Base-by-base conservation (phyloP, 345 rosid species). In the Citrus mangshanensis region DNA sequence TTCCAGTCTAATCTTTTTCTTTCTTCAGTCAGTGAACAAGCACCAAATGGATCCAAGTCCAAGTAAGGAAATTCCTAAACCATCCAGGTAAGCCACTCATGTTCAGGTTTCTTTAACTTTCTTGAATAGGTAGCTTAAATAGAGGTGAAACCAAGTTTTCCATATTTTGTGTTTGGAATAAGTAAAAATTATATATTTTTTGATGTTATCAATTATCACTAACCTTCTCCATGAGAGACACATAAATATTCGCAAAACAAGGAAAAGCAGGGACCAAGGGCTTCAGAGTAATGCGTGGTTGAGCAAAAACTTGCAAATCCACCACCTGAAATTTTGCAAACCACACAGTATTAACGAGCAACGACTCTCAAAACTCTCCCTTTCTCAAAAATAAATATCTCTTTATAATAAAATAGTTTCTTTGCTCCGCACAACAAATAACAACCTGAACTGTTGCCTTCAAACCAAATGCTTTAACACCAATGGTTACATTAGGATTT, bases 161-260 rank as follows among this genome's bases (percentile, higher is more conserved):
- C 70, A 60, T 5, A 40, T 38, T 38, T 2, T 42, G 10, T 9
- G 9, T 74, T 40, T 16, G 8, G 19, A 37, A 63, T 0, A 69
- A 32, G 68, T 8, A 40, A 68, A 68, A 62, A 27, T 9, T 40
- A 32, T 58, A 22, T 24, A 49, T 65, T 54, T 38, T 25, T 34
- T 9, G 24, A 58, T 27, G 49, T 68, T 65, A 61, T 13, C 38
- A 30, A 66, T 65, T 24, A 73, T 72, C 73, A 74, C 89, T 21
- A 74, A 95, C 99, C 98, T 93, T 96, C 59, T 94, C 95, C 98
- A 94, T 94, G 69, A 96, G 96, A 72, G 99, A 96, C 30, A 96
- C 97, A 19, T 40, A 86, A 65, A 96, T 91, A 55, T 79, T 94
- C 72, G 98, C 98, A 84, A 96, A 96, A 81, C 99, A 96, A 60